Conservation (phyloP, 2,329 filamentous ascomycete species). For the Trichophaea hybrida region DNA sequence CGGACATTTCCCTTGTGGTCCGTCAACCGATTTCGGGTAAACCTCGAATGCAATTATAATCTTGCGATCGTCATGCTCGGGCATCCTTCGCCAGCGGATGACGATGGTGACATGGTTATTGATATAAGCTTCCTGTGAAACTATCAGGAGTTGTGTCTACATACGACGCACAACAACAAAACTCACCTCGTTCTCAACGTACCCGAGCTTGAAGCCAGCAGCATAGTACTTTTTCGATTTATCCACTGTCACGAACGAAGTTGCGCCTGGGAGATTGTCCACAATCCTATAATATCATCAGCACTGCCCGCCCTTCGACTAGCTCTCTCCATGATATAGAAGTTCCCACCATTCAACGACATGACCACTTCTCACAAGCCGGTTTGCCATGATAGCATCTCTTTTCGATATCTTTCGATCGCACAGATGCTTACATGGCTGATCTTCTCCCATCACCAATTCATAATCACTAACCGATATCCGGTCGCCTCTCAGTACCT, state of each 20-base stretch:
- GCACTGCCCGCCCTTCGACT: background rate
- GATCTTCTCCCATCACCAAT: slow-evolving; percentile 60
- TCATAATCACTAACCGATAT: slow-evolving; percentile 77
- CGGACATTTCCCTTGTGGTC: slow-evolving; percentile 41
- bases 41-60: slow-evolving; percentile 82
- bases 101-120: slow-evolving; percentile 84
- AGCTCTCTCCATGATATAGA: background rate
- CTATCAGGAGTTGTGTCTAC: background rate
- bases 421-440: slow-evolving; percentile 59
- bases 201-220: slow-evolving; percentile 77
- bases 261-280: slow-evolving; percentile 78
- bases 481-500: slow-evolving; percentile 73
- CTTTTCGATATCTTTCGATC: slow-evolving; percentile 48
- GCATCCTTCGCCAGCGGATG: slow-evolving; percentile 57
- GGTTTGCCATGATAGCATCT: slow-evolving; percentile 51
- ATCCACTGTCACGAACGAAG: slow-evolving; percentile 75
- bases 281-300: slow-evolving; percentile 43
- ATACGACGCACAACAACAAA: slow-evolving; percentile 32
- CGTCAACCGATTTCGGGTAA: slow-evolving; percentile 49
- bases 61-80: slow-evolving; percentile 54
- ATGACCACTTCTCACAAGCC: slow-evolving; percentile 64
- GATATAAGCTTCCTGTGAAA: slow-evolving; percentile 46
- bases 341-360: slow-evolving; percentile 57
- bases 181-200: slow-evolving; percentile 40
- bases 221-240: slow-evolving; percentile 78